phyloP scores from a whole-genome alignment of 179 eudicot species.

The Beta corolliflora region DNA sequence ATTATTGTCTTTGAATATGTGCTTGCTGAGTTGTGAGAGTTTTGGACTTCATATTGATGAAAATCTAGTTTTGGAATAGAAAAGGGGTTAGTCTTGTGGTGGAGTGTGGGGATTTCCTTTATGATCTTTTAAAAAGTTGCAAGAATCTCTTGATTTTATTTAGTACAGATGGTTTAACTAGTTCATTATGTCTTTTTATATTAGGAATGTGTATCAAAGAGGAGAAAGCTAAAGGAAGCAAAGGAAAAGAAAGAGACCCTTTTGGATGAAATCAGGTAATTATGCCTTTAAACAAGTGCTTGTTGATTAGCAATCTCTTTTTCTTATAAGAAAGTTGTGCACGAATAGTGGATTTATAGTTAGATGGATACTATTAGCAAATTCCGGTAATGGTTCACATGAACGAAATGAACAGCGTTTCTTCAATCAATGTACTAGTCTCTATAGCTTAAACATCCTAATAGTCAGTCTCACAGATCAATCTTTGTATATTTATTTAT shows the following conservation, averaged over 20 bases:
- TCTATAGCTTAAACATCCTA: slow-evolving; percentile 1
- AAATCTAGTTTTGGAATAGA: not conserved
- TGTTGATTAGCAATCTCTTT: not conserved
- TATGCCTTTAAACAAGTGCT: not conserved
- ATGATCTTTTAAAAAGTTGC: not conserved
- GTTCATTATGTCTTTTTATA: not conserved
- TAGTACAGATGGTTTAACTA: slow-evolving; percentile 1
- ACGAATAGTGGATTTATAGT: not conserved
- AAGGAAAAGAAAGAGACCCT: slow-evolving; percentile 35
- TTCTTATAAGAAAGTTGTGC: not conserved
- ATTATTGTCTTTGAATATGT: not conserved
- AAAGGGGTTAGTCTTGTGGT: not conserved
- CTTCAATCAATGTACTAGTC: not conserved
- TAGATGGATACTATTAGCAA: too few relatives aligned
- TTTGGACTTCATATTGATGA: not conserved
- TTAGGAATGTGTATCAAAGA: slow-evolving; percentile 44
- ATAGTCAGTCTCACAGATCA: not conserved
- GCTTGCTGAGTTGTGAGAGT: not conserved
- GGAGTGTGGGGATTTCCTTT: not conserved
- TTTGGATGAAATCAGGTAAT: slow-evolving; percentile 40
- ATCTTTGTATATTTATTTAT: not conserved
- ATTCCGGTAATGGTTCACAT: not conserved
- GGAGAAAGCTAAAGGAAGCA: slow-evolving; percentile 43
- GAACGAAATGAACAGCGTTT: not conserved
- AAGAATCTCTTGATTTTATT: not conserved